Conservation (phyloP, 176 grass and related monocot species). For the Ensete ventricosum region DNA sequence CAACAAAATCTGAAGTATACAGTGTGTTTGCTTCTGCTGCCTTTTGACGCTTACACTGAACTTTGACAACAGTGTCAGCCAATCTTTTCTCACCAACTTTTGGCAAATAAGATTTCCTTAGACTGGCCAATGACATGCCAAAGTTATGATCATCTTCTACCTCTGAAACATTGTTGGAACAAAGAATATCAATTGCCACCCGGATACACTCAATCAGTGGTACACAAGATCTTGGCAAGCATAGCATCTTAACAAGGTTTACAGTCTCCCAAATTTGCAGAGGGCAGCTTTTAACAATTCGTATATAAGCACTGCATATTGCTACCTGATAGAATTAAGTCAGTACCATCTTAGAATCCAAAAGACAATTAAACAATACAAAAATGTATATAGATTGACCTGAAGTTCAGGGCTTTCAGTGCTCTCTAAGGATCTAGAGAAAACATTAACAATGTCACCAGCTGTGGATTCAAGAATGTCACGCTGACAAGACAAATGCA, state of each 20-base stretch:
- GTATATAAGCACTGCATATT: conserved; percentile 71
- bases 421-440: conserved; percentile 42
- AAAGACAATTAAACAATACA: neutral
- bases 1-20: conserved; percentile 1
- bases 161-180: conserved; percentile 19
- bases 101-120: conserved; percentile 23
- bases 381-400: conserved; percentile 31
- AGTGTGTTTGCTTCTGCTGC: conserved; percentile 26
- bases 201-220: conserved; percentile 65
- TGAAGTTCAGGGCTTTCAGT: conserved; percentile 69
- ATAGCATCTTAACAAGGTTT: conserved; percentile 68
- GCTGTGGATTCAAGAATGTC: conserved; percentile 80
- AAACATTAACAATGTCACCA: conserved; percentile 56
- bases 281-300: conserved; percentile 66
- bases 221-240: conserved; percentile 47
- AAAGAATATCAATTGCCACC: conserved; percentile 38
- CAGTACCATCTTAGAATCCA: neutral
- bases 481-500: conserved; percentile 67
- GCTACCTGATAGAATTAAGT: conserved; percentile 46
- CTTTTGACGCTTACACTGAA: conserved; percentile 55
- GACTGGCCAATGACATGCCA: conserved; percentile 18
- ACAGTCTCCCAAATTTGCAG: conserved; percentile 69
- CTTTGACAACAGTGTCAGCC: conserved; percentile 29
- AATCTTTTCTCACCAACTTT: conserved; percentile 68
- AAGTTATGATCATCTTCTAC: conserved; percentile 23